Percentiles rank a stretch among this genome's conserved stretches.
These are phyloP conservation scores for Scenedesmus sp. DNA, from an alignment of 163 green algal genomes.

Conservation along the genomic window DNA sequence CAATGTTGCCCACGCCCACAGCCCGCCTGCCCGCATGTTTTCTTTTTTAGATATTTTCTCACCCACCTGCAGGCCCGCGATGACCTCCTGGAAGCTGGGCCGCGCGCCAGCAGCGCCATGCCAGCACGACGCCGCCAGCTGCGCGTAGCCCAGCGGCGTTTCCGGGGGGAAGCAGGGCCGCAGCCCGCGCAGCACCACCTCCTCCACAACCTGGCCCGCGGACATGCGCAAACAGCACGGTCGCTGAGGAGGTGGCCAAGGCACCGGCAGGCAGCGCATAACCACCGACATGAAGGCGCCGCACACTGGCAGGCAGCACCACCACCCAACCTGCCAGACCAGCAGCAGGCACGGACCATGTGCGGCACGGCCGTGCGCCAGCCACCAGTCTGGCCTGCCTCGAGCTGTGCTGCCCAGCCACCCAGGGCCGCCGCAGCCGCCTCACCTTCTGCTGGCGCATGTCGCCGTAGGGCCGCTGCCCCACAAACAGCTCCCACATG, in stretches of 20 bases:
- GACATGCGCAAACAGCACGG: no score
- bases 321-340: no score
- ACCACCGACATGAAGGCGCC: no score
- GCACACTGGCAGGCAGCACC: no score
- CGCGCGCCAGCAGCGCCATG: conserved; percentile 55
- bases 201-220: conserved; percentile 63
- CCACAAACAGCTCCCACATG: conserved; percentile 74
- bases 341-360: no score
- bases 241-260: no score
- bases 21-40: not conserved
- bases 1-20: not conserved
- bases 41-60: no score
- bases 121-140: conserved; percentile 68
- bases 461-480: conserved; percentile 72
- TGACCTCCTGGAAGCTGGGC: conserved; percentile 67
- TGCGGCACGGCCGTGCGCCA: no score
- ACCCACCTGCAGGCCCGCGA: conserved; percentile 37
- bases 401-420: not conserved
- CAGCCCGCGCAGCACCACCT: conserved; percentile 74
- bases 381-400: no score
- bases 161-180: conserved; percentile 66
- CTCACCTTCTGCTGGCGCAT: conserved; percentile 77
- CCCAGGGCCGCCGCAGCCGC: not conserved
- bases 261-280: no score
- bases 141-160: conserved; percentile 62